phyloP scores from a whole-genome alignment of 257 asterid species.

The Capsicum baccatum region DNA sequence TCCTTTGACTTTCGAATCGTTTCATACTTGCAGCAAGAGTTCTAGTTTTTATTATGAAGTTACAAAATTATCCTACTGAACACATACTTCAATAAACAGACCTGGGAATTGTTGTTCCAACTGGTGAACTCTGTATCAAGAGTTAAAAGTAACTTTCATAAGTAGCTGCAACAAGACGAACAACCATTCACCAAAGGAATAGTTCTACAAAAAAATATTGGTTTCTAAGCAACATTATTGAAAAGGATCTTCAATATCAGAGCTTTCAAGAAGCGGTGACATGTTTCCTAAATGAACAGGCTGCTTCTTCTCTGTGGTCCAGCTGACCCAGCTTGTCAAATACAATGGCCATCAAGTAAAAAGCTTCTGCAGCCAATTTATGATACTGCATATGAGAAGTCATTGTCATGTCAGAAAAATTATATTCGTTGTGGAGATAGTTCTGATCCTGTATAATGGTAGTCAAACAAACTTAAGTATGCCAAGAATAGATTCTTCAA shows the following conservation, averaged over 20 bases:
- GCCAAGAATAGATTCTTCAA: background rate
- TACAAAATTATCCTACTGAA: background rate
- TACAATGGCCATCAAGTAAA: constrained; percentile 83
- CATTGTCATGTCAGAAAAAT: constrained; percentile 24
- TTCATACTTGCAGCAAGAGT: constrained; percentile 4
- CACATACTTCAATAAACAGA: background rate
- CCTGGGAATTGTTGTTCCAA: background rate
- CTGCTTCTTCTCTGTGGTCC: constrained; percentile 84
- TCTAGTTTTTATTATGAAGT: background rate
- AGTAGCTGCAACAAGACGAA: constrained; percentile 4
- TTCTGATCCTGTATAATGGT: background rate
- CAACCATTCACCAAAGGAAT: constrained; percentile 15
- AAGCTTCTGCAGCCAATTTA: constrained; percentile 87
- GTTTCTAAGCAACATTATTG: constrained; percentile 20
- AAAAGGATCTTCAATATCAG: constrained; percentile 53
- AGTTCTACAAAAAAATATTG: background rate
- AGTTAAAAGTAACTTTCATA: background rate
- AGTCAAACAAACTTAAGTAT: constrained; percentile 15
- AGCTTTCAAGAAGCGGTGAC: constrained; percentile 64
- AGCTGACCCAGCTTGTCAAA: constrained; percentile 70
- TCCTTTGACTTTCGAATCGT: background rate
- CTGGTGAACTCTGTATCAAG: background rate
- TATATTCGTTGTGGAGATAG: background rate
- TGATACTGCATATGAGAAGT: constrained; percentile 61
- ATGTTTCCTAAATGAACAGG: constrained; percentile 74